These are phyloP conservation scores for Penicillium fimorum DNA, from an alignment of 495 filamentous ascomycete species.

Conservation along the genomic window DNA sequence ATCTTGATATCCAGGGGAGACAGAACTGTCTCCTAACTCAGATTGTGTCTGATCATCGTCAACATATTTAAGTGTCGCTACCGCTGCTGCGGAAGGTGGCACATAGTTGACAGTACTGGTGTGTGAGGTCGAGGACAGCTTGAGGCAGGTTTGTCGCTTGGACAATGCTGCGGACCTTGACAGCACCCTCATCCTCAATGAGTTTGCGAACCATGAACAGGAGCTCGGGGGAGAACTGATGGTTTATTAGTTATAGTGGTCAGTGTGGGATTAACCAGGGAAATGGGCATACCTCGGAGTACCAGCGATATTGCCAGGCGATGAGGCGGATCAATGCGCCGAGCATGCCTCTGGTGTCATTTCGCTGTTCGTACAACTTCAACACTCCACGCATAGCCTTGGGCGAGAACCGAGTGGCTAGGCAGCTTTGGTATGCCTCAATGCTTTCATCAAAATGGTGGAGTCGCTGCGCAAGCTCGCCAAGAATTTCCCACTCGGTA, in stretches of 20 bases:
- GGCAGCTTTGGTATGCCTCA: slow-evolving; percentile 85
- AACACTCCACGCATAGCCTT: slow-evolving; percentile 86
- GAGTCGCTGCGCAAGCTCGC: slow-evolving; percentile 85
- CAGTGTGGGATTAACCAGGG: neutral
- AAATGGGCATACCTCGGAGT: slow-evolving; percentile 69
- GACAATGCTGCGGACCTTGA: slow-evolving; percentile 95
- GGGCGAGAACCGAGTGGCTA: slow-evolving; percentile 80
- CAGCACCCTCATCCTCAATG: slow-evolving; percentile 95
- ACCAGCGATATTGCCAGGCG: slow-evolving; percentile 99
- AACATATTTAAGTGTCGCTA: slow-evolving; percentile 67
- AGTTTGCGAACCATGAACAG: slow-evolving; percentile 82
- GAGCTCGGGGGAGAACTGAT: slow-evolving; percentile 85
- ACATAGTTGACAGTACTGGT: slow-evolving; percentile 92
- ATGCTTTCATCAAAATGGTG: slow-evolving; percentile 86
- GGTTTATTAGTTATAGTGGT: neutral
- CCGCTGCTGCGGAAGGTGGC: slow-evolving; percentile 93
- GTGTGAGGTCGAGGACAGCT: slow-evolving; percentile 87
- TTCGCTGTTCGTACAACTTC: slow-evolving; percentile 68
- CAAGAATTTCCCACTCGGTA: slow-evolving; percentile 97
- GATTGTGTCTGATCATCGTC: neutral
- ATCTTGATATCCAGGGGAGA: slow-evolving; percentile 14
- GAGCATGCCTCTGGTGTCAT: slow-evolving; percentile 72
- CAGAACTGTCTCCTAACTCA: slow-evolving; percentile 1
- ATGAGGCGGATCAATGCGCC: slow-evolving; percentile 81
- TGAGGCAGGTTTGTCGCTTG: slow-evolving; percentile 93